These are phyloP conservation scores for Boletus sensibilis DNA, from an alignment of 768 basidiomycete species.

Conservation along the genomic window DNA sequence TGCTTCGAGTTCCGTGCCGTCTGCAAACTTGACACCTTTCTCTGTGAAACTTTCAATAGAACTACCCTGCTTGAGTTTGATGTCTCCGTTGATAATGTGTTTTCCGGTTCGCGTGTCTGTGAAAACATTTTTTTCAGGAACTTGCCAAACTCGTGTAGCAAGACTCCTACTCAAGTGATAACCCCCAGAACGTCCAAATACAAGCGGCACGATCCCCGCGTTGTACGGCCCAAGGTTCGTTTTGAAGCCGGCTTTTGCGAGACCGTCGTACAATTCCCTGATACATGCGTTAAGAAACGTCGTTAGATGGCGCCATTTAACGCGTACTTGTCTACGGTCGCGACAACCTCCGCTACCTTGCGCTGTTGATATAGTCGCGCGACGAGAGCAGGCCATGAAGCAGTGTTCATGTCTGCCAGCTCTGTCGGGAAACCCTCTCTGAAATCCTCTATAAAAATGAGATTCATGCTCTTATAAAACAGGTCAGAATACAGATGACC, in stretches of 20 bases:
- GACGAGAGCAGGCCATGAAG: slow-evolving; percentile 3
- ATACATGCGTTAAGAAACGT: not conserved
- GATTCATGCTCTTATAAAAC: not conserved
- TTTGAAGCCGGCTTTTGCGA: slow-evolving; percentile 33
- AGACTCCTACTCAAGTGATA: slow-evolving; percentile 28
- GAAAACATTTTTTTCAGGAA: too few species aligned
- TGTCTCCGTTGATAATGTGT: slow-evolving; percentile 41
- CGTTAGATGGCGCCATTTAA: not conserved
- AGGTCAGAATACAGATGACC: not conserved
- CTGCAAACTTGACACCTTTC: slow-evolving; percentile 16
- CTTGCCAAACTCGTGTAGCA: not conserved
- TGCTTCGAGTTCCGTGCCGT: slow-evolving; percentile 23
- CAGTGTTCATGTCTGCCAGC: not conserved
- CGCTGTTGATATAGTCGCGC: slow-evolving; percentile 4
- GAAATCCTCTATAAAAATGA: not conserved
- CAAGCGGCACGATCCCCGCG: slow-evolving; percentile 31
- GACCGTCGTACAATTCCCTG: slow-evolving; percentile 34
- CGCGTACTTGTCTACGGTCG: not conserved
- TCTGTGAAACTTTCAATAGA: slow-evolving; percentile 25
- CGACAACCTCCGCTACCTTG: slow-evolving; percentile 1
- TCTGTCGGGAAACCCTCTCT: slow-evolving; percentile 6
- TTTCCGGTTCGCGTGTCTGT: slow-evolving; percentile 35
- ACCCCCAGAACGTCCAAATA: slow-evolving; percentile 29
- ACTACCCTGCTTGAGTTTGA: slow-evolving; percentile 44
- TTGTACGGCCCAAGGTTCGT: slow-evolving; percentile 30